A percentile compares a stretch with the other conserved stretches of the same genome.
These are phyloP conservation scores for Chamaecyparis obtusa DNA, from an alignment of 75 land plant species.

Conservation along the genomic window DNA sequence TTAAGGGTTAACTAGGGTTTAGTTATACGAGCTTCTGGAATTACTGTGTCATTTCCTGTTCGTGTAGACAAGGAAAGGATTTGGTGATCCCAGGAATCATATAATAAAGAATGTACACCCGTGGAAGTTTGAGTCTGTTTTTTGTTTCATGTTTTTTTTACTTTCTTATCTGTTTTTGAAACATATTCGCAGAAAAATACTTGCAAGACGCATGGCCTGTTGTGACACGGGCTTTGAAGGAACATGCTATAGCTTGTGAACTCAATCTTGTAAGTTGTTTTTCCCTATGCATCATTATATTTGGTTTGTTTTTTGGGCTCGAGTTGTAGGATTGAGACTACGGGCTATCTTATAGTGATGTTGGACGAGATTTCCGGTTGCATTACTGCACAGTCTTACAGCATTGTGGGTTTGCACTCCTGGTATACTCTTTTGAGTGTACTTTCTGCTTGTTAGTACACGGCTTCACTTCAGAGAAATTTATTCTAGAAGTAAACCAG, in stretches of 20 bases:
- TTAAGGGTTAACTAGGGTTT: not conserved
- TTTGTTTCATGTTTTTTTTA: not conserved
- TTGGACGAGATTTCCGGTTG: not conserved
- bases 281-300: not conserved
- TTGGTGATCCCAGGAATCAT: not conserved
- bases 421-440: too few relatives aligned
- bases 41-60: not conserved
- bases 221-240: conserved; percentile 72
- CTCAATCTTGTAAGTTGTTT: conserved; percentile 71
- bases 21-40: not conserved
- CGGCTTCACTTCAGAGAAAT: too few relatives aligned
- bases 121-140: not conserved
- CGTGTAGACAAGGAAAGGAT: not conserved
- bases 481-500: too few relatives aligned
- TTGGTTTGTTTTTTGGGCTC: not conserved
- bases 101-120: not conserved
- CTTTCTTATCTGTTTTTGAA: conserved; percentile 1
- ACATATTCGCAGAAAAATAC: conserved; percentile 66
- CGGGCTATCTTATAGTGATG: too few relatives aligned
- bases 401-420: not conserved
- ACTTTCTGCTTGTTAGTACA: too few relatives aligned
- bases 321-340: not conserved
- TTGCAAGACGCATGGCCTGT: conserved; percentile 90
- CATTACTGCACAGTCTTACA: not conserved
- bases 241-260: conserved; percentile 59